Percentiles rank a stretch among this genome's conserved stretches.
These are phyloP conservation scores for Volvariella surrecta DNA, from an alignment of 1,284 basidiomycete species.

Conservation along the genomic window DNA sequence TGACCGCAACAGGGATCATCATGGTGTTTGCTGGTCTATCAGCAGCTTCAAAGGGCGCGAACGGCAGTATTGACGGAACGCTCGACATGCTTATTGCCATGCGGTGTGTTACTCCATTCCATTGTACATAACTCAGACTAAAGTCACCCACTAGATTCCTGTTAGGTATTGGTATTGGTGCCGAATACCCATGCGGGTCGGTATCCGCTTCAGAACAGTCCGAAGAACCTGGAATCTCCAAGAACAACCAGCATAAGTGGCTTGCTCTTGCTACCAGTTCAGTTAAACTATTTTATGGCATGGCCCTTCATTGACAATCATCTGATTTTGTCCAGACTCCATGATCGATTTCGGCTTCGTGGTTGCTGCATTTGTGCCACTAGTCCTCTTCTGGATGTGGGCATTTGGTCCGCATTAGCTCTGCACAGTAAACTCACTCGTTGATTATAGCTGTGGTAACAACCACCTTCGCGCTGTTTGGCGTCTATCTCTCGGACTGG, in stretches of 20 bases:
- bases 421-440: neutral
- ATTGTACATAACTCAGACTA: neutral
- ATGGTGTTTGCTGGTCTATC: conserved; percentile 75
- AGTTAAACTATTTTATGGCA: conserved; percentile 16
- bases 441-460: conserved; percentile 53
- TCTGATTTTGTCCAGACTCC: conserved; percentile 35
- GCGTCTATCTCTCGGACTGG: conserved; percentile 87
- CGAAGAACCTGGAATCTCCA: conserved; percentile 71
- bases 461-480: conserved; percentile 80
- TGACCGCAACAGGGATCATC: conserved; percentile 72
- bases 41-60: conserved; percentile 77
- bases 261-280: conserved; percentile 80
- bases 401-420: conserved; percentile 16
- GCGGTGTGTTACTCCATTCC: conserved; percentile 38
- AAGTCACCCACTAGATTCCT: conserved; percentile 45
- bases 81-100: conserved; percentile 76
- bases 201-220: conserved; percentile 91
- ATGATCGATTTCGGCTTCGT: conserved; percentile 93
- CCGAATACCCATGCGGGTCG: conserved; percentile 87
- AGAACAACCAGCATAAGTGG: conserved; percentile 78
- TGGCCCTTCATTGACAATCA: conserved; percentile 2
- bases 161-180: conserved; percentile 78
- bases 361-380: conserved; percentile 73
- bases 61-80: conserved; percentile 62
- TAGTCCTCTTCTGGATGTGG: conserved; percentile 82